A percentile compares a stretch with the other conserved stretches of the same genome.
phyloP scores from a whole-genome alignment of 2,329 filamentous ascomycete genomes.

The Apiospora phragmitis region DNA sequence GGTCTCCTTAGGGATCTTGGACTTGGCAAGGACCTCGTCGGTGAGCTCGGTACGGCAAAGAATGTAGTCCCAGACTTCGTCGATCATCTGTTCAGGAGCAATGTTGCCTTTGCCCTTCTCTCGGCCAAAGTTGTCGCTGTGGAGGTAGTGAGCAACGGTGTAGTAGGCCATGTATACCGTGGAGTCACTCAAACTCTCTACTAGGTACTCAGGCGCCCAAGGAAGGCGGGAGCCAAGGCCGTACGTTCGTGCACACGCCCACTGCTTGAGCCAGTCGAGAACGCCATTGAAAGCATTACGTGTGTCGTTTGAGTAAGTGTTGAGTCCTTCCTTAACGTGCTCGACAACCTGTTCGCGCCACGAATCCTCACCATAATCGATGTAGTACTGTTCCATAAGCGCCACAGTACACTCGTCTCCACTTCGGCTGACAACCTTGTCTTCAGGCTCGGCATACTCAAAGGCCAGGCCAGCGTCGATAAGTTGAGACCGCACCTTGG shows the following conservation, averaged over 20 bases:
- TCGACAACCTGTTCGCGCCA: constrained; percentile 79
- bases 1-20: constrained; percentile 71
- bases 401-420: constrained; percentile 92
- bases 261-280: constrained; percentile 89
- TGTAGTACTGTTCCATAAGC: constrained; percentile 94
- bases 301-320: constrained; percentile 78
- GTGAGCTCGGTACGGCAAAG: constrained; percentile 75
- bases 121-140: constrained; percentile 84
- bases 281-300: constrained; percentile 82
- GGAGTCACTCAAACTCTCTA: constrained; percentile 88
- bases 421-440: constrained; percentile 83
- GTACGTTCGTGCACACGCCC: constrained; percentile 91
- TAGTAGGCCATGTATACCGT: constrained; percentile 92
- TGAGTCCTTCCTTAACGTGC: constrained; percentile 70
- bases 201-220: constrained; percentile 88
- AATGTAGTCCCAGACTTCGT: constrained; percentile 95
- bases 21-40: constrained; percentile 63
- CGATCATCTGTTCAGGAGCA: constrained; percentile 82
- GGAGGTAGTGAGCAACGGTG: constrained; percentile 66
- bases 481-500: constrained; percentile 77
- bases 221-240: constrained; percentile 92
- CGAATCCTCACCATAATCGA: constrained; percentile 89
- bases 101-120: constrained; percentile 69
- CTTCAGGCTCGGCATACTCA: constrained; percentile 90
- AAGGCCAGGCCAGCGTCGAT: constrained; percentile 80